Conservation (phyloP, 345 rosid species). For the Isatis tinctoria region DNA sequence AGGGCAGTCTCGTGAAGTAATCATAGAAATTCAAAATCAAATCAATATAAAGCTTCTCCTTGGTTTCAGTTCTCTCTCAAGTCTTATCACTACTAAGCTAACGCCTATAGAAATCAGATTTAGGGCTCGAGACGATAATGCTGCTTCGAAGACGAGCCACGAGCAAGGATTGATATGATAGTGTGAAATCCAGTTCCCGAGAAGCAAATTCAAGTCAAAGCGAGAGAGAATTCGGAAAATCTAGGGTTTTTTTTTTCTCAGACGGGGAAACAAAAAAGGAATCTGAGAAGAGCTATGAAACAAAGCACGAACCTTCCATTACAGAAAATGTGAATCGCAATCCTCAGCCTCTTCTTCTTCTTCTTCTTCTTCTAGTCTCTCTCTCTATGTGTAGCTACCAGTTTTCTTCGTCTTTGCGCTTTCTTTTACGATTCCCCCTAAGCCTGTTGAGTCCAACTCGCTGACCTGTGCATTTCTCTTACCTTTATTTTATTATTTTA, state of each 20-base stretch:
- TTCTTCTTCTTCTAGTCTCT: slow-evolving; percentile 2
- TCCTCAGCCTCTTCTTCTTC: background rate
- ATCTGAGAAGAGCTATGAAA: slow-evolving; percentile 14
- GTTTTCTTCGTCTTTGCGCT: slow-evolving; percentile 8
- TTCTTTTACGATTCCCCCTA: slow-evolving; percentile 13
- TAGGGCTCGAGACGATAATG: slow-evolving; percentile 13
- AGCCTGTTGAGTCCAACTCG: slow-evolving; percentile 24
- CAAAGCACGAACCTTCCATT: slow-evolving; percentile 31
- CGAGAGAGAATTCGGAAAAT: background rate
- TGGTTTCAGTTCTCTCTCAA: background rate
- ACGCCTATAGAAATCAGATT: background rate
- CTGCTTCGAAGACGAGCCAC: background rate
- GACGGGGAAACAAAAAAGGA: background rate
- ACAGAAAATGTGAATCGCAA: background rate
- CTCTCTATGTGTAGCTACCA: background rate
- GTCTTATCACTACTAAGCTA: too few species aligned
- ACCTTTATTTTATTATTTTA: background rate
- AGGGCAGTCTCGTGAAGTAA: background rate
- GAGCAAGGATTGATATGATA: background rate
- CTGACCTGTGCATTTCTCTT: slow-evolving; percentile 30
- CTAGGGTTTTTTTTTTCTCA: slow-evolving; percentile 22
- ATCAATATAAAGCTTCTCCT: background rate
- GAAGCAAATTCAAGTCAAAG: slow-evolving; percentile 5
- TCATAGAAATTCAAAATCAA: background rate
- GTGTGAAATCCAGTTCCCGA: background rate